Base-by-base conservation (phyloP, 768 basidiomycete genomes). In the Xerocomus brunneocitrinus region DNA sequence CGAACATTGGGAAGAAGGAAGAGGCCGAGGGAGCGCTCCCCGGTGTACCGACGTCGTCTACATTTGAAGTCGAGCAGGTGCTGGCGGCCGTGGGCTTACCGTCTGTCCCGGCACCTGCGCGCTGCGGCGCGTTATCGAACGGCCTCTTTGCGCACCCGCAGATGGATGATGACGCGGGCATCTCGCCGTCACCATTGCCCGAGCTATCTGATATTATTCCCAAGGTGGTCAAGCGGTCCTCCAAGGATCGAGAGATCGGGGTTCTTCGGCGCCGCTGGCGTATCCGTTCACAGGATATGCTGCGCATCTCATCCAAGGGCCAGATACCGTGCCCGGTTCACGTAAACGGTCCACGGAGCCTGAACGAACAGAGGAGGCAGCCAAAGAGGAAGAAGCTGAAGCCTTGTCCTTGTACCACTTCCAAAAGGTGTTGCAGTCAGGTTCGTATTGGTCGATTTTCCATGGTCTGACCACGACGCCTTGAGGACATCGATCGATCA, bases 241-340 rank as follows among this genome's bases (percentile, higher is more conserved):
- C 78, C 47, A 79, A 71, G 66, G 80, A 87, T 50, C 73, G 72
- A 56, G 70, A 74, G 36, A 62, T 66, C 50, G 57, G 58, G 67
- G 72, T 12, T 76, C 73, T 36, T 69, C 69, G 5, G 71, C 65
- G 5, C 77, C 84, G 31, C 64, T 82, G 50, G 72, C 76, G 70
- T 91, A 91, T 73, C 87, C 89, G 0, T 91, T 91, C 66, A 70
- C 79, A 1, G 79, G 74, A 8, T 79, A 77, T 52, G 79, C 79
- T 43, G 80, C 83, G 0, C 84, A 73, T 77, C 49, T 83, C 82
- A 9, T 82, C 82, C 16, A 76, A 78, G 58, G 85, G 76, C 44
- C 73, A 85, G 56, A 80, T 91, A 19, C 87, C 88, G 0, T 91
- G 90, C 78, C 89, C 87, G n/a, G 19, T 19, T 19, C 19, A 31